These are phyloP conservation scores for Asterella californica DNA, from an alignment of 225 moss, liverwort and hornwort genomes.

Conservation along the genomic window DNA sequence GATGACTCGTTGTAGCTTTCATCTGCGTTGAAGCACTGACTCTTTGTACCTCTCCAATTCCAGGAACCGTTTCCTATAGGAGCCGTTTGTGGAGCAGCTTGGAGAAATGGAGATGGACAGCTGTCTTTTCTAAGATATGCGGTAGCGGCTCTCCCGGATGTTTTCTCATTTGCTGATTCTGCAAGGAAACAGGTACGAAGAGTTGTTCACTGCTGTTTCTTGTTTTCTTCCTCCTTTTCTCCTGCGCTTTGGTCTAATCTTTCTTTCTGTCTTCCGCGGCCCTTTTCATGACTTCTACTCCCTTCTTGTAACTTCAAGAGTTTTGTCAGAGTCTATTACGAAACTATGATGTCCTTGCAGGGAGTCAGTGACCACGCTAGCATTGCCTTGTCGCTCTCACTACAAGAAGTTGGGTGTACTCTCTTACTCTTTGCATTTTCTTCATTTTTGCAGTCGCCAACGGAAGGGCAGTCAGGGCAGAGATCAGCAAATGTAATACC, in stretches of 20 bases:
- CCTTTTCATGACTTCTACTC: no score
- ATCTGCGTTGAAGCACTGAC: background rate
- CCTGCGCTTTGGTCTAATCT: background rate
- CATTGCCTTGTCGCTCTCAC: no score
- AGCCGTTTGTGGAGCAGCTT: slow-evolving; percentile 61
- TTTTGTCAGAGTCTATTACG: background rate
- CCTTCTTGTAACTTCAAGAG: background rate
- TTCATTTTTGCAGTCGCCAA: slow-evolving; percentile 28
- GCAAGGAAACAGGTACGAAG: slow-evolving; percentile 63
- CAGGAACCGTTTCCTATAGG: slow-evolving; percentile 89
- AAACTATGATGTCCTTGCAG: background rate
- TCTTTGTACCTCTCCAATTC: background rate
- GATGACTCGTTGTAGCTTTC: background rate
- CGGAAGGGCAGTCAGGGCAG: slow-evolving; percentile 32
- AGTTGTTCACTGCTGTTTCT: background rate
- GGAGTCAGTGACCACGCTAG: background rate
- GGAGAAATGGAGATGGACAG: slow-evolving; percentile 88
- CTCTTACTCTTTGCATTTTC: background rate
- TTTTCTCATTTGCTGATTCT: slow-evolving; percentile 73
- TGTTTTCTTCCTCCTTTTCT: no score
- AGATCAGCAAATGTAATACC: slow-evolving; percentile 34
- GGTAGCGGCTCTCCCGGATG: slow-evolving; percentile 63
- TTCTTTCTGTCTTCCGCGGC: no score
- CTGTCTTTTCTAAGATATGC: slow-evolving; percentile 85
- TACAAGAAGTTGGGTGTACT: background rate